phyloP scores from a whole-genome alignment of 2,329 filamentous ascomycete species.

The Ophiocordyceps polyrhachis-furcata region DNA sequence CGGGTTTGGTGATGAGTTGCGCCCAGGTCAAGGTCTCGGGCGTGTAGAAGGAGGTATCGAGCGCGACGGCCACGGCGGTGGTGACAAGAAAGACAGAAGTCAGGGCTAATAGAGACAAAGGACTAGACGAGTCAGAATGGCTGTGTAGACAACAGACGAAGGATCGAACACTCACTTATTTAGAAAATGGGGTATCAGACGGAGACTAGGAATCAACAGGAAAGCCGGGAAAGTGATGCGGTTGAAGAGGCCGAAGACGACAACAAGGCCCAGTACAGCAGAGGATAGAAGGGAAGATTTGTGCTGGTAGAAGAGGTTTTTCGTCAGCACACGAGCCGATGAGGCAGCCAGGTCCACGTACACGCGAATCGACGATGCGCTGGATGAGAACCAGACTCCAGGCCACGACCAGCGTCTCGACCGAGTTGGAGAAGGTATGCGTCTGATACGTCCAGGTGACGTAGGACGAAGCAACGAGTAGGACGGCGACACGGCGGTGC shows the following conservation, averaged over 20 bases:
- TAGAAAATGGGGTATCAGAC: conserved; percentile 68
- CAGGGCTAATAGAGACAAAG: conserved; percentile 43
- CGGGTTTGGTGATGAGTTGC: conserved; percentile 42
- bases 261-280: conserved; percentile 59
- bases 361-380: conserved; percentile 64
- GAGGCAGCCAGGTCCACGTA: conserved; percentile 20
- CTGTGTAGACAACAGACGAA: neutral
- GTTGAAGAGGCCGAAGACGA: conserved; percentile 82
- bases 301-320: conserved; percentile 31
- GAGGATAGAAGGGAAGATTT: conserved; percentile 60
- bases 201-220: conserved; percentile 64
- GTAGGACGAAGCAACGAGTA: conserved; percentile 86
- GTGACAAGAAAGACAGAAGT: conserved; percentile 47
- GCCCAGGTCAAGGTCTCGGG: conserved; percentile 43
- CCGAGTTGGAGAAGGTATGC: conserved; percentile 94
- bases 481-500: conserved; percentile 52
- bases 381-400: conserved; percentile 89
- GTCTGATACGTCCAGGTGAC: conserved; percentile 98
- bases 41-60: conserved; percentile 75
- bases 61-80: conserved; percentile 50
- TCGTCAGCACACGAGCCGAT: conserved; percentile 7
- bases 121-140: conserved; percentile 20
- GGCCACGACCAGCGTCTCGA: conserved; percentile 80
- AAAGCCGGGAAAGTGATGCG: conserved; percentile 95
- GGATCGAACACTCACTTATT: conserved; percentile 41